Percentiles rank a stretch among this genome's conserved stretches.
Conservation (phyloP, 2,329 filamentous ascomycete species). For the Ceratocystis diversiconidia region DNA sequence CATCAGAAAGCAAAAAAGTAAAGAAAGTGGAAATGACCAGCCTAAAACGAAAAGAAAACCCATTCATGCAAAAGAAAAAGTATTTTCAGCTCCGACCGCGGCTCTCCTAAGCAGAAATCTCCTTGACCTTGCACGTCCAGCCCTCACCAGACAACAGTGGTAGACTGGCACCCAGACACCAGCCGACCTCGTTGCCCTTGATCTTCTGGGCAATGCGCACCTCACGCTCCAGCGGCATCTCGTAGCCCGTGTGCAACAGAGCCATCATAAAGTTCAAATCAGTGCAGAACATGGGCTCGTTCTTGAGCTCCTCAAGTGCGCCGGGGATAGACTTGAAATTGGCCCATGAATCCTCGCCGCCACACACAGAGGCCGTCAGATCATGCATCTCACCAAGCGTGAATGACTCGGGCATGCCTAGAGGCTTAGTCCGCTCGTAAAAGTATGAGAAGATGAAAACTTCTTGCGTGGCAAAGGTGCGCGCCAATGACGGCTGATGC, state of each 20-base stretch:
- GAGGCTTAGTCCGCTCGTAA: constrained; percentile 81
- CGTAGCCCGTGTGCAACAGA: constrained; percentile 85
- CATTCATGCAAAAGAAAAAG: not conserved
- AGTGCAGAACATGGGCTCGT: constrained; percentile 78
- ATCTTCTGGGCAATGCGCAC: constrained; percentile 99
- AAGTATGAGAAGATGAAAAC: constrained; percentile 98
- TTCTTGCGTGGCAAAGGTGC: constrained; percentile 84
- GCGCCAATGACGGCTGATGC: constrained; percentile 79
- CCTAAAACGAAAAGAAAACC: not conserved
- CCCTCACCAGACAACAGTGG: constrained; percentile 72
- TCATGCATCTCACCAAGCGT: constrained; percentile 82
- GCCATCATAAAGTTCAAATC: constrained; percentile 96
- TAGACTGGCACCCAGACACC: constrained; percentile 91
- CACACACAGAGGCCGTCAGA: constrained; percentile 71
- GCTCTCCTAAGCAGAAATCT: constrained; percentile 37
- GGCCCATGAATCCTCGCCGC: constrained; percentile 62
- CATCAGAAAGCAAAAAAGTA: not conserved
- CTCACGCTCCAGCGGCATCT: constrained; percentile 92
- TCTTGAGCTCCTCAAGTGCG: constrained; percentile 66
- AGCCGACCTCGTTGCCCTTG: constrained; percentile 88
- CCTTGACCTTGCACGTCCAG: constrained; percentile 76
- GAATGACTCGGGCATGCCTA: constrained; percentile 98
- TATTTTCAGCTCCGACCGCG: not conserved
- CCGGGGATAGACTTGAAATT: constrained; percentile 59
- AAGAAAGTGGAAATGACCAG: not conserved